Conservation (phyloP, 352 stramenopile species). For the Pythium pectinolyticum region DNA sequence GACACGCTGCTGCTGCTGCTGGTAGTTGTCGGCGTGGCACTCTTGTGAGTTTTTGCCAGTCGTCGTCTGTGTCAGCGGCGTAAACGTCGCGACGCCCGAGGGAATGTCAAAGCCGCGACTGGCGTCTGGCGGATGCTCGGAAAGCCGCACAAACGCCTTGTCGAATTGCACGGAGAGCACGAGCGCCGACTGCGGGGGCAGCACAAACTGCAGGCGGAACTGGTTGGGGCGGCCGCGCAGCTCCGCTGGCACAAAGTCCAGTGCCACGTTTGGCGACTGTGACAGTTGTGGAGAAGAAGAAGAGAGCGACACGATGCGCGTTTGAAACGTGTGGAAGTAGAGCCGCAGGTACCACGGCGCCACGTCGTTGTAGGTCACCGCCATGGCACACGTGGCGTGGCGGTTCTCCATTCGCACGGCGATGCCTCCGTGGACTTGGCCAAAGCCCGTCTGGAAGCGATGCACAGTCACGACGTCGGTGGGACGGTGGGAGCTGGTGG, state of each 20-base stretch:
- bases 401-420: conserved; percentile 65
- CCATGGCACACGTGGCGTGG: conserved; percentile 48
- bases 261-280: conserved; percentile 16
- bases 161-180: conserved; percentile 78
- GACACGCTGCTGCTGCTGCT: conserved; percentile 33
- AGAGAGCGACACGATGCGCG: conserved; percentile 14
- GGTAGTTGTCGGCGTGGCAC: too few relatives aligned
- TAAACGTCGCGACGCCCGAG: conserved; percentile 57
- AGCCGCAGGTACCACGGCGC: conserved; percentile 80
- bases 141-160: conserved; percentile 80
- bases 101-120: conserved; percentile 86
- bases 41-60: too few relatives aligned
- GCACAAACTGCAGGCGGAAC: conserved; percentile 44
- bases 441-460: conserved; percentile 76
- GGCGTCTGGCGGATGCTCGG: conserved; percentile 81
- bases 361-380: conserved; percentile 69
- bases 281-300: conserved; percentile 6
- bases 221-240: conserved; percentile 57
- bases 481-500: not conserved
- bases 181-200: conserved; percentile 56
- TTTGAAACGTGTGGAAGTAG: conserved; percentile 74
- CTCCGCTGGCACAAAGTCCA: conserved; percentile 66
- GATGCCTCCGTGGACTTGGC: conserved; percentile 73
- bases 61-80: too few relatives aligned
- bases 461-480: conserved; percentile 50